These are phyloP conservation scores for Podospora sp. DNA, from an alignment of 495 filamentous ascomycete species.

Conservation along the genomic window DNA sequence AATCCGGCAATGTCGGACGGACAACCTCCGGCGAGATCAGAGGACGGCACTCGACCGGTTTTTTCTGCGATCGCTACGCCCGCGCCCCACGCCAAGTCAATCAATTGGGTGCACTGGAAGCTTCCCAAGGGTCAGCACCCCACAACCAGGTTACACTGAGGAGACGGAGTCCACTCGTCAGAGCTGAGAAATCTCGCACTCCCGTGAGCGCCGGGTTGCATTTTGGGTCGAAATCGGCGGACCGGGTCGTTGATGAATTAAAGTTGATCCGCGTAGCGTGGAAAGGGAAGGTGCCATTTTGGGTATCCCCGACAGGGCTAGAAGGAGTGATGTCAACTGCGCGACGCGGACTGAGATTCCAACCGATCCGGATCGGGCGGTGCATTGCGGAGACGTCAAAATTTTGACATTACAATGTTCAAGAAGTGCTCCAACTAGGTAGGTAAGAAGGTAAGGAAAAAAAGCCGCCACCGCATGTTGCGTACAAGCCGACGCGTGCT, in stretches of 20 bases:
- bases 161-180: no score
- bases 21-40: not conserved
- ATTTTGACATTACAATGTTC: no score
- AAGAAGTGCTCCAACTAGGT: no score
- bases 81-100: not conserved
- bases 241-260: not conserved
- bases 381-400: no score
- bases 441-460: no score
- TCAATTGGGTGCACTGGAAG: not conserved
- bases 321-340: not conserved
- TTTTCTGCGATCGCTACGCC: not conserved
- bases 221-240: not conserved
- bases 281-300: not conserved
- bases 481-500: no score
- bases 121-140: not conserved
- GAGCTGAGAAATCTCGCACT: not conserved
- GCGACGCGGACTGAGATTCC: not conserved
- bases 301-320: not conserved
- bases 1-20: not conserved
- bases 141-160: conserved; percentile 6
- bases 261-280: not conserved
- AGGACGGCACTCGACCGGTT: not conserved
- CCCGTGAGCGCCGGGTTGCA: not conserved
- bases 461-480: no score
- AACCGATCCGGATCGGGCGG: no score